A percentile compares a stretch with the other conserved stretches of the same genome.
These are phyloP conservation scores for Huntiella savannae DNA, from an alignment of 2,329 filamentous ascomycete species.

Conservation along the genomic window DNA sequence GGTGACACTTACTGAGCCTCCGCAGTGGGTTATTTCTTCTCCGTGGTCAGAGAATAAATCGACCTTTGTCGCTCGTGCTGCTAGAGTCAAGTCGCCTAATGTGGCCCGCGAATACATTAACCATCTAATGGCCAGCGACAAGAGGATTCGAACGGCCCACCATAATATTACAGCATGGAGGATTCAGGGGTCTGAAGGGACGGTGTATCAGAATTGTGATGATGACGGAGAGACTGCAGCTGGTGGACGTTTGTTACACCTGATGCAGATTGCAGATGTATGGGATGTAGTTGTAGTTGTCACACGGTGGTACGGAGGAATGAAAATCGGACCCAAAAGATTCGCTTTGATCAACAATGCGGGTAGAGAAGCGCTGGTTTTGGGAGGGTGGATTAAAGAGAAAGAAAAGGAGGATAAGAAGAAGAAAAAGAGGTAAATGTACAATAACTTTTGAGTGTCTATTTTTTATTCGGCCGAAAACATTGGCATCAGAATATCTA, in stretches of 20 bases:
- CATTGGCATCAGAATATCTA: conserved; percentile 45
- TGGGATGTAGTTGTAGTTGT: conserved; percentile 91
- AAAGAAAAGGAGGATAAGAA: conserved; percentile 25
- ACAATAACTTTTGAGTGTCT: background rate
- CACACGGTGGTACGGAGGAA: conserved; percentile 84
- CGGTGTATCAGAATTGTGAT: conserved; percentile 61
- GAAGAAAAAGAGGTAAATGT: conserved; percentile 12
- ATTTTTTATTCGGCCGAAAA: conserved; percentile 19
- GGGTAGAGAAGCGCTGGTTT: conserved; percentile 67
- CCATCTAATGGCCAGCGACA: conserved; percentile 64
- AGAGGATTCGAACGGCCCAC: conserved; percentile 66
- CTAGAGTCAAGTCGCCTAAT: conserved; percentile 45
- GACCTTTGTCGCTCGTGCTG: conserved; percentile 65
- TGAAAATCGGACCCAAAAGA: conserved; percentile 70
- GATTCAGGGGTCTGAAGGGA: conserved; percentile 41
- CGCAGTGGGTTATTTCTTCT: conserved; percentile 56
- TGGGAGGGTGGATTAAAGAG: conserved; percentile 49
- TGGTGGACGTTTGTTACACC: conserved; percentile 62
- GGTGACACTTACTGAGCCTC: conserved; percentile 15
- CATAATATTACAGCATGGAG: conserved; percentile 96
- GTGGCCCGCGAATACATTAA: conserved; percentile 54
- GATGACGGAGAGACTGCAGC: conserved; percentile 93
- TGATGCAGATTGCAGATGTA: conserved; percentile 87
- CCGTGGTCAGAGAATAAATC: conserved; percentile 67
- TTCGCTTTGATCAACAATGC: conserved; percentile 81